phyloP scores from a whole-genome alignment of 805 yeast species.

The Cephaloascus fragrans region DNA sequence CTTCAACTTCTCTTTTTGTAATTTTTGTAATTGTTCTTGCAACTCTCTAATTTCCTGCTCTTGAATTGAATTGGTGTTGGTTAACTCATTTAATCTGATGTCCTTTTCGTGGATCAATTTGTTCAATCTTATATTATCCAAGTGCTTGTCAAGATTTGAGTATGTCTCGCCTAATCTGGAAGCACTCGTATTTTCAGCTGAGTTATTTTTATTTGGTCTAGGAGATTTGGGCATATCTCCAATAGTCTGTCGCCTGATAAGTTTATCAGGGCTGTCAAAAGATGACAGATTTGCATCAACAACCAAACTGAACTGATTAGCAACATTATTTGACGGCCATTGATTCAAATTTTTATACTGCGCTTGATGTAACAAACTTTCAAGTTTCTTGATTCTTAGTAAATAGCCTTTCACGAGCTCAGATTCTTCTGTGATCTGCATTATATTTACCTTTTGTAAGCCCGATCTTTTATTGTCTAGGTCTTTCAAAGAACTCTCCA shows the following conservation, averaged over 20 bases:
- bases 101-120: constrained; percentile 13
- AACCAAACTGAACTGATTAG: constrained; percentile 8
- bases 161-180: not conserved
- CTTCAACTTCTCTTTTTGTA: constrained; percentile 1
- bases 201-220: not conserved
- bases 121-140: constrained; percentile 28
- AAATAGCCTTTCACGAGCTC: constrained; percentile 55
- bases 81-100: constrained; percentile 4
- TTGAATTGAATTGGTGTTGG: constrained; percentile 3
- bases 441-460: constrained; percentile 22
- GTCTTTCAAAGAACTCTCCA: constrained; percentile 27
- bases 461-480: constrained; percentile 23
- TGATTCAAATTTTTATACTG: constrained; percentile 45
- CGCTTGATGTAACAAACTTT: constrained; percentile 66
- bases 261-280: not conserved
- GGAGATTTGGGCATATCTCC: not conserved
- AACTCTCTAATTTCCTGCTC: constrained; percentile 3
- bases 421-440: constrained; percentile 10
- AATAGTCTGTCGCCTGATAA: not conserved
- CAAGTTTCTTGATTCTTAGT: constrained; percentile 65
- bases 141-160: constrained; percentile 28
- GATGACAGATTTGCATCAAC: constrained; percentile 6
- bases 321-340: constrained; percentile 15
- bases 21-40: constrained; percentile 1
- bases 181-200: not conserved